Evolutionary conservation across 169 alveolate species (phyloP).

Genomic region (Plasmodium fragile): DNA sequence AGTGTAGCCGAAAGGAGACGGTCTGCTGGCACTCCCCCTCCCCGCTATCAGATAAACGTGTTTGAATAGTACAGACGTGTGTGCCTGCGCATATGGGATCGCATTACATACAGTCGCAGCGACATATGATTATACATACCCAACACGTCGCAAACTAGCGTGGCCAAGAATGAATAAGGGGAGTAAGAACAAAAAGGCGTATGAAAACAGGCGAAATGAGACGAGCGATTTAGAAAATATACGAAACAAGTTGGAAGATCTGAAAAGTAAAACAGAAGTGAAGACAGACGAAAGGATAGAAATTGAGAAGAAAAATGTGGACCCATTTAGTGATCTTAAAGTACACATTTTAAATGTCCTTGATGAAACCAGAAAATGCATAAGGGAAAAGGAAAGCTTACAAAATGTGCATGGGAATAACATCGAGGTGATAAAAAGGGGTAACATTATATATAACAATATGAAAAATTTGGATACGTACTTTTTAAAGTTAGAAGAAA

Average conservation of each 20-base stretch:
- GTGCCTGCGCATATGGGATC: background rate
- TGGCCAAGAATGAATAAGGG: constrained; percentile 27
- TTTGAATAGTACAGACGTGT: background rate
- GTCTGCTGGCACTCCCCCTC: background rate
- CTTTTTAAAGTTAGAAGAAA: constrained; percentile 57
- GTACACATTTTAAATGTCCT: constrained; percentile 54
- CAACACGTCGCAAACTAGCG: constrained; percentile 8
- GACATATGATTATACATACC: background rate
- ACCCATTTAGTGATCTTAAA: constrained; percentile 57
- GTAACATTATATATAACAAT: constrained; percentile 52
- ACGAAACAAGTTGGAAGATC: constrained; percentile 32
- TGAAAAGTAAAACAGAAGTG: constrained; percentile 44
- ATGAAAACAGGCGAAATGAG: constrained; percentile 2
- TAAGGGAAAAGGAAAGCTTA: constrained; percentile 51
- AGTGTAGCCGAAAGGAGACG: background rate
- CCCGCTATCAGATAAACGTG: background rate
- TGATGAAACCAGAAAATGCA: constrained; percentile 61
- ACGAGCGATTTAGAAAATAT: constrained; percentile 19
- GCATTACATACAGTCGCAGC: background rate
- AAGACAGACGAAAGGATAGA: constrained; percentile 20
- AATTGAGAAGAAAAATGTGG: constrained; percentile 19
- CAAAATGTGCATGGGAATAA: constrained; percentile 61
- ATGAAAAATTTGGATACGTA: constrained; percentile 60
- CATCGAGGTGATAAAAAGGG: constrained; percentile 66
- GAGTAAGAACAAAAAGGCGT: background rate